Evolutionary conservation across 768 basidiomycete genomes (phyloP).

Genomic region (Lactarius indigo): DNA sequence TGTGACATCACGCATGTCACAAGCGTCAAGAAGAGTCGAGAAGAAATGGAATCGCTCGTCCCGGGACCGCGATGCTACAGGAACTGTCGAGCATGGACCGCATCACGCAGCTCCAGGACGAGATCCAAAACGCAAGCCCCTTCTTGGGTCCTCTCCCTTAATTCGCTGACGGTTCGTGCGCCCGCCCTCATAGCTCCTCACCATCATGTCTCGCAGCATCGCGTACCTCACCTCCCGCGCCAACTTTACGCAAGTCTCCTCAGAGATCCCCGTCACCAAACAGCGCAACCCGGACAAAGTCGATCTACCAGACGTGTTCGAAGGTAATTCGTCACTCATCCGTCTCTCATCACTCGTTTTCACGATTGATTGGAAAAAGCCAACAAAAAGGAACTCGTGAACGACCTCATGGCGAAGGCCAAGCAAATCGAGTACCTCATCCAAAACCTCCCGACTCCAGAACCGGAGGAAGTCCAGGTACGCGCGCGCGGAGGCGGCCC

Average conservation of each 20-base stretch:
- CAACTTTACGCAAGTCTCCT: constrained; percentile 74
- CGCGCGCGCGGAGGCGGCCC: constrained; percentile 13
- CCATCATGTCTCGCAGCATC: constrained; percentile 82
- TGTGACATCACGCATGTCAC: constrained; percentile 15
- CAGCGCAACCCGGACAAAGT: constrained; percentile 67
- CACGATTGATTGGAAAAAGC: constrained; percentile 39
- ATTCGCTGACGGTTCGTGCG: background rate
- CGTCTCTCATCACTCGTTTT: background rate
- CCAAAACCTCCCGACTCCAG: constrained; percentile 71
- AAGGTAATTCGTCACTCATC: constrained; percentile 46
- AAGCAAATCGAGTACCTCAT: constrained; percentile 89
- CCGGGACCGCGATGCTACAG: constrained; percentile 77
- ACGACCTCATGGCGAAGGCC: constrained; percentile 79
- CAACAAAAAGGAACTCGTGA: constrained; percentile 80
- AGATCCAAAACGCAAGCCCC: constrained; percentile 72
- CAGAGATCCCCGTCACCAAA: constrained; percentile 82
- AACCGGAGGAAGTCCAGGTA: constrained; percentile 75
- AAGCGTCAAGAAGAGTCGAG: background rate
- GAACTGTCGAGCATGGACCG: constrained; percentile 94
- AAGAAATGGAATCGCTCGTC: constrained; percentile 8
- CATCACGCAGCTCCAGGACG: constrained; percentile 93
- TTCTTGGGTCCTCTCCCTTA: background rate
- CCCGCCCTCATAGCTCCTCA: constrained; percentile 55
- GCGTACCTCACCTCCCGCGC: constrained; percentile 74
- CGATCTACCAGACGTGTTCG: constrained; percentile 69